Conservation (phyloP, 768 basidiomycete genomes). For the Suillus bovinus region DNA sequence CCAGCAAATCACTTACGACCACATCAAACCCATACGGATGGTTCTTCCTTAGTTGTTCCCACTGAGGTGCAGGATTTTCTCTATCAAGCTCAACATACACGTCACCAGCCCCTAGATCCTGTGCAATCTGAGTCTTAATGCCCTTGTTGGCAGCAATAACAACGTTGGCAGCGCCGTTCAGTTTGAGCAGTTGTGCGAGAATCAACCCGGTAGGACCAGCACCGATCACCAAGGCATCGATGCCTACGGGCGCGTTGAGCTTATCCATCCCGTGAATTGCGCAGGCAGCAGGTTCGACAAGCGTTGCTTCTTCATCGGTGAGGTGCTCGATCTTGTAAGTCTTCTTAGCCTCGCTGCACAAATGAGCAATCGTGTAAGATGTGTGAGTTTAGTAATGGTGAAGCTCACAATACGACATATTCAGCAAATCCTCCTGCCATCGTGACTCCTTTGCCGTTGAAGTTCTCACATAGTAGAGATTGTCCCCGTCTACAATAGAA, state of each 20-base stretch:
- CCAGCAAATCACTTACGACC: conserved; percentile 25
- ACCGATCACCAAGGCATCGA: conserved; percentile 42
- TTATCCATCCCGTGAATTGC: conserved; percentile 48
- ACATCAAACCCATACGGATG: conserved; percentile 48
- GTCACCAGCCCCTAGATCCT: conserved; percentile 38
- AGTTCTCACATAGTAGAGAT: conserved; percentile 40
- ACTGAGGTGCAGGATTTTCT: conserved; percentile 36
- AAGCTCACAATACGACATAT: conserved; percentile 39
- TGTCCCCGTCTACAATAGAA: conserved; percentile 42
- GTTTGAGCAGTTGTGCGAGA: conserved; percentile 41
- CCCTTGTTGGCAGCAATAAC: conserved; percentile 39
- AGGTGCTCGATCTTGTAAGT: conserved; percentile 43
- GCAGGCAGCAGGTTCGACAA: conserved; percentile 44
- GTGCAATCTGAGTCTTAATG: conserved; percentile 44
- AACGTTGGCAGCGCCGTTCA: conserved; percentile 23
- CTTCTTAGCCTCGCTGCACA: conserved; percentile 33
- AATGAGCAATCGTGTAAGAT: background rate
- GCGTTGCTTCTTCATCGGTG: conserved; percentile 41
- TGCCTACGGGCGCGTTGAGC: conserved; percentile 40
- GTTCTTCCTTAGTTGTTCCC: conserved; percentile 41
- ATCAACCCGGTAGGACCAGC: conserved; percentile 45
- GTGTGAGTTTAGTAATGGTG: background rate
- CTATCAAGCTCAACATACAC: conserved; percentile 43
- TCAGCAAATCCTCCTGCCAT: conserved; percentile 44
- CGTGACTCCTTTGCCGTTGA: conserved; percentile 37